A percentile compares a stretch with the other conserved stretches of the same genome.
phyloP scores from a whole-genome alignment of 2,329 filamentous ascomycete species.

The Lachnellula suecica region DNA sequence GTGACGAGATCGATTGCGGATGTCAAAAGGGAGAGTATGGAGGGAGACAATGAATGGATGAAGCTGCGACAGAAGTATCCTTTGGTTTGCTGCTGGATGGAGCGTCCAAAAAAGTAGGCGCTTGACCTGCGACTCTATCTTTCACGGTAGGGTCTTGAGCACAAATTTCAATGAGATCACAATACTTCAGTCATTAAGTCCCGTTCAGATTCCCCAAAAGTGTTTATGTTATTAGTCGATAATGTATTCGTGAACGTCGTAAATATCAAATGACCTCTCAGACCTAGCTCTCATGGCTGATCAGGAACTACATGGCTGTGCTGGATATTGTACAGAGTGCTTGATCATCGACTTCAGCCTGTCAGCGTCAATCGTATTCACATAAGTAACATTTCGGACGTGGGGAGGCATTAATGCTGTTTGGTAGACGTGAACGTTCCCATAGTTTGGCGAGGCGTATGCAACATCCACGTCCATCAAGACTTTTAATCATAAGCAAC shows the following conservation, averaged over 20 bases:
- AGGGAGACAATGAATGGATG: background rate
- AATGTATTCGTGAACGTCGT: too few species aligned
- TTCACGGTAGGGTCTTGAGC: background rate
- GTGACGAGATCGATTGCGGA: background rate
- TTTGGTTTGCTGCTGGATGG: background rate
- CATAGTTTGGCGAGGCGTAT: slow-evolving; percentile 40
- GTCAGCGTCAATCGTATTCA: slow-evolving; percentile 37
- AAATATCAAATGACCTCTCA: too few species aligned
- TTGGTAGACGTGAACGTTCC: slow-evolving; percentile 44
- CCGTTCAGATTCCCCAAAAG: too few species aligned
- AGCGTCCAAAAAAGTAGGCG: background rate
- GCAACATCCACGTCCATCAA: slow-evolving; percentile 43
- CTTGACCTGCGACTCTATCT: background rate
- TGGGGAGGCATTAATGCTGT: slow-evolving; percentile 37
- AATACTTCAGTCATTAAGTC: too few species aligned
- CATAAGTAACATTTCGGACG: slow-evolving; percentile 40
- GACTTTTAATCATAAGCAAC: slow-evolving; percentile 23
- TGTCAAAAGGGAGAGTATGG: background rate
- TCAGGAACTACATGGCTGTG: too few species aligned
- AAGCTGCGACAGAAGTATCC: background rate
- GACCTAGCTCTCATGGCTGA: too few species aligned
- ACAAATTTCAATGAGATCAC: background rate
- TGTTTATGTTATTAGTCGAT: too few species aligned
- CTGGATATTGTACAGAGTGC: slow-evolving; percentile 33
- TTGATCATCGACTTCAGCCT: slow-evolving; percentile 38